phyloP scores from a whole-genome alignment of 2,329 filamentous ascomycete genomes.

The Stemphylium lycopersici region DNA sequence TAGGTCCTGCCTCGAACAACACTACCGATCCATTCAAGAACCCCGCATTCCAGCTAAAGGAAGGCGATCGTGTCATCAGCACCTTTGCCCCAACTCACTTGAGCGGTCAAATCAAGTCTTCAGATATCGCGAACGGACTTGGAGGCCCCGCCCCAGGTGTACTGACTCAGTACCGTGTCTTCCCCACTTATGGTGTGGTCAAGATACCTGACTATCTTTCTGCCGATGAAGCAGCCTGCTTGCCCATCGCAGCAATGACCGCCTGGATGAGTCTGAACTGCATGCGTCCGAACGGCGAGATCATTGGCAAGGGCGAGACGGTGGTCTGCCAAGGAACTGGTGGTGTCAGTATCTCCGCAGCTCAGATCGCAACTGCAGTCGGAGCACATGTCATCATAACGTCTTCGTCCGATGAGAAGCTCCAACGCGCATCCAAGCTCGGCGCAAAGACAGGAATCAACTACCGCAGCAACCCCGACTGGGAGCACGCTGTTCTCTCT shows the following conservation, averaged over 20 bases:
- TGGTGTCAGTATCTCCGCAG: constrained; percentile 51
- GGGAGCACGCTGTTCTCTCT: constrained; percentile 64
- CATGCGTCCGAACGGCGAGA: constrained; percentile 61
- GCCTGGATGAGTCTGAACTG: constrained; percentile 71
- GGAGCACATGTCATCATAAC: constrained; percentile 62
- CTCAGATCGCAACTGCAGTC: constrained; percentile 51
- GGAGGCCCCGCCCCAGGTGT: constrained; percentile 66
- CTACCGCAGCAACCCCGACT: constrained; percentile 63
- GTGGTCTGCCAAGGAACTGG: constrained; percentile 54
- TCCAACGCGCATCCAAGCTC: constrained; percentile 58
- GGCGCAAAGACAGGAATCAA: constrained; percentile 67
- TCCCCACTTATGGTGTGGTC: constrained; percentile 63
- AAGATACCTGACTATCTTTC: constrained; percentile 62
- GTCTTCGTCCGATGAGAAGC: constrained; percentile 63
- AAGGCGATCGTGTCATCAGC: constrained; percentile 69
- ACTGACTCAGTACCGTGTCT: constrained; percentile 65
- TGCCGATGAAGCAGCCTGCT: constrained; percentile 64
- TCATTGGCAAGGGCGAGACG: constrained; percentile 50
- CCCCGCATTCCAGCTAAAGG: constrained; percentile 35
- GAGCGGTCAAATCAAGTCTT: constrained; percentile 63
- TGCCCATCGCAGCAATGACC: constrained; percentile 68
- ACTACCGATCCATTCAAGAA: constrained; percentile 55
- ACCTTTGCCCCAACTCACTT: constrained; percentile 66
- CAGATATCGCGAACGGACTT: constrained; percentile 63
- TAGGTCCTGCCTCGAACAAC: constrained; percentile 51